Conservation (phyloP, 805 yeast species). For the Henningerozyma blattae region DNA sequence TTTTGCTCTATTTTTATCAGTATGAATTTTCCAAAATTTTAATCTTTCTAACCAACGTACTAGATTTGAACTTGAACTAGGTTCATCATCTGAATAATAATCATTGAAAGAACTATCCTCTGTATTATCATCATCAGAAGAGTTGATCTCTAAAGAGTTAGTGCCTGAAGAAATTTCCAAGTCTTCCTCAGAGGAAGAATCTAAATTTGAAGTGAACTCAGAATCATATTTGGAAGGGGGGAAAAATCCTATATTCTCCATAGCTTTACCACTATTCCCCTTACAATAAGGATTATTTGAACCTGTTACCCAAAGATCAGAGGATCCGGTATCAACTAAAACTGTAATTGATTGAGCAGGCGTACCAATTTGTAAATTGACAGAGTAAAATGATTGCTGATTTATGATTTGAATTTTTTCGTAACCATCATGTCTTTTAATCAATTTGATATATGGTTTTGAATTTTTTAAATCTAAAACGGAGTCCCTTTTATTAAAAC, state of each 20-base stretch:
- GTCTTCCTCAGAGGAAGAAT: not conserved
- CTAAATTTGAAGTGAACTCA: no score
- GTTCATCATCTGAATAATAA: not conserved
- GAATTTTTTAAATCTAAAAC: no score
- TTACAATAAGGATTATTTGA: constrained; percentile 22
- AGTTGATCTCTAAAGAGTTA: not conserved
- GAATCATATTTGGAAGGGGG: not conserved
- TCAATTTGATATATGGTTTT: not conserved
- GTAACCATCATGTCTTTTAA: not conserved
- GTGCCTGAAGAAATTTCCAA: not conserved
- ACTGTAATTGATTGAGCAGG: constrained; percentile 32
- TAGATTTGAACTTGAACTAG: not conserved
- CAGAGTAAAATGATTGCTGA: constrained; percentile 1
- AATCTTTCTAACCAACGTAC: not conserved
- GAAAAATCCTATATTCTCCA: no score
- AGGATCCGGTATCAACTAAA: constrained; percentile 37
- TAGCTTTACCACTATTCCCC: not conserved
- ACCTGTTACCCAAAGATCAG: constrained; percentile 37
- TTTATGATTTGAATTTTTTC: not conserved
- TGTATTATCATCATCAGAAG: not conserved
- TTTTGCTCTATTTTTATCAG: no score
- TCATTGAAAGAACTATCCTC: not conserved
- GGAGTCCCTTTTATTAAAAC: no score
- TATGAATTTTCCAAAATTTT: not conserved
- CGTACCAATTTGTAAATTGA: constrained; percentile 29